Evolutionary conservation across 257 asterid genomes (phyloP), one percentile per base, ranked within the genome.

Genomic region (Solanum pennellii): DNA sequence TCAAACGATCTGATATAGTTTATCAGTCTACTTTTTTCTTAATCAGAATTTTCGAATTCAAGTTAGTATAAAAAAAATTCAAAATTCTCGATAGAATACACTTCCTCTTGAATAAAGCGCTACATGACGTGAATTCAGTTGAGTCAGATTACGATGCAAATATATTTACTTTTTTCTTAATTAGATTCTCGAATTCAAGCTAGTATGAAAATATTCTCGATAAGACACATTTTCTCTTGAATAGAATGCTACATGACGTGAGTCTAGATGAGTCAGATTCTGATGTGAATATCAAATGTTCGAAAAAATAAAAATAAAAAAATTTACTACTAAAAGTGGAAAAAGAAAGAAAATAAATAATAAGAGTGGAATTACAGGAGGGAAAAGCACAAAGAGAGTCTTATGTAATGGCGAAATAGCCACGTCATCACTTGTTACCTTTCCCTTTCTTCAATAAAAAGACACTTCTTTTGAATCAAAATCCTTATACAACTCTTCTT

Each of bases 401-500:
- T 65, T 65, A 59, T 86, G 82, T 47, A 72, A 69, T 49, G 88
- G 82, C 88, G 25, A 86, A 86, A 44, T 69, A 29, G 88, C 88
- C 88, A 86, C 87, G 83, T 75, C 87, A 86, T 75, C 83, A 86
- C 37, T 35, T 23, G 37, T 23, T 47, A 12, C 79, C 88, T 86
- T 86, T 86, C 88, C 88, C 88, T 47, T 86, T 86, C 83, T 86
- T 85, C 79, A 86, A 72, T 69, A 86, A 86, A 72, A 86, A 72
- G 83, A 86, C 27, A 15, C 33, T 20, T 73, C 65, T 69, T 86
- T 86, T 86, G 83, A 86, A 44, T 86, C 83, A 52, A 72, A 69
- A 52, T 12, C 33, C 12, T 25, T 35, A 33, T 45, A 14, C 87
- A 41, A 37, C 52, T 33, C 27, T 72, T 84, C 16, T 39, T 45